A percentile compares a stretch with the other conserved stretches of the same genome.
Conservation (phyloP, 2,329 filamentous ascomycete species). For the Pseudogymnoascus sp. region DNA sequence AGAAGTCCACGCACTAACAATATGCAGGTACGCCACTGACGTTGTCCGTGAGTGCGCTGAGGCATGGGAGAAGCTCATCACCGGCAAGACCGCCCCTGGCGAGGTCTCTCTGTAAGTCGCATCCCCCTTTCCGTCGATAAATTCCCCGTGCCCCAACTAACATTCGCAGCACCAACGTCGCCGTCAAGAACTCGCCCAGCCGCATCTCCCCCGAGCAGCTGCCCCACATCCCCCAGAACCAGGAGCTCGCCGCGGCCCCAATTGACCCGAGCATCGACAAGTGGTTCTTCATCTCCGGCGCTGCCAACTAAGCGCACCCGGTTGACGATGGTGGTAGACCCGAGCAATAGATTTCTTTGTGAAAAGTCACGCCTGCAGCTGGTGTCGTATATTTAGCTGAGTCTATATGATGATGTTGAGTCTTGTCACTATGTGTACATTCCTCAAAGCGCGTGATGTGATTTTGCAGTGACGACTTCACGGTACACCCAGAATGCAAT, state of each 20-base stretch:
- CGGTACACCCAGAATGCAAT: background rate
- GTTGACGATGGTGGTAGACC: background rate
- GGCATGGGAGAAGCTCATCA: conserved; percentile 94
- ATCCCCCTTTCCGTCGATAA: background rate
- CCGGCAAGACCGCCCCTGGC: conserved; percentile 73
- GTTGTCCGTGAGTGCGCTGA: conserved; percentile 93
- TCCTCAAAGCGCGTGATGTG: background rate
- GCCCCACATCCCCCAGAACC: conserved; percentile 65
- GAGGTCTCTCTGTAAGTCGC: conserved; percentile 70
- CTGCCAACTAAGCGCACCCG: conserved; percentile 55
- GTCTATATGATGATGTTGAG: conserved; percentile 1
- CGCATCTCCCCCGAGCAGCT: conserved; percentile 63
- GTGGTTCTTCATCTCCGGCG: conserved; percentile 99
- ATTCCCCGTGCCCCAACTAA: conserved; percentile 18
- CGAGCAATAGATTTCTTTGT: conserved; percentile 4
- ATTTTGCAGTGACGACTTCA: background rate
- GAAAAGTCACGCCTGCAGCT: background rate
- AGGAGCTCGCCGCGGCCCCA: conserved; percentile 76
- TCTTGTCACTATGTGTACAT: background rate
- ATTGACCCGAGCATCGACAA: conserved; percentile 98
- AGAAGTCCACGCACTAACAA: conserved; percentile 13
- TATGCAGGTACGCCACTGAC: conserved; percentile 76
- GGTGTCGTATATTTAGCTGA: background rate
- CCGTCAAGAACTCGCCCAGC: conserved; percentile 64
- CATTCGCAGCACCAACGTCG: conserved; percentile 66